Base-by-base conservation (phyloP, 331 rosid genomes). In the Telfairia occidentalis region DNA sequence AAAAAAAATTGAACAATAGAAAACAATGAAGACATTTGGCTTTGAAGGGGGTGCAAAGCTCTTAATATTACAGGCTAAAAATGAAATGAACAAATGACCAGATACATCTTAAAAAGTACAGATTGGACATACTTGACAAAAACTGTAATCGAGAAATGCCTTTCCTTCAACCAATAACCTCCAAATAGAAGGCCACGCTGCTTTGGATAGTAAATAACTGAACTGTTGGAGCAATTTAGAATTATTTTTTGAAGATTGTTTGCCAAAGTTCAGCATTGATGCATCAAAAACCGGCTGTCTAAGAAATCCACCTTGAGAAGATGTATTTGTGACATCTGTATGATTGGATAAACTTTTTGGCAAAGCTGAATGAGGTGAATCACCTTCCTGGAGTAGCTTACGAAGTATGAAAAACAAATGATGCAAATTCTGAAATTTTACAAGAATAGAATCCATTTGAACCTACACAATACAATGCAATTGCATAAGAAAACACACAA, bases 331-430 rank as follows among this genome's bases (percentile, higher is more conserved):
- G 52, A 60, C 78, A 66, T 64, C 78, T 60, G 66, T 64, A 74
- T 72, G 82, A 79, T 81, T 71, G n/a, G 79, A 60, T 63, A 69
- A 61, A 42, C 73, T 78, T 79, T 76, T 88, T 6, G 78, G 76
- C 70, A 74, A 30, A 71, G 75, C 85, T 60, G 63, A 50, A 65
- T 84, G 53, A 71, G 76, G 78, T 59, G 77, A 64, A 80, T 83
- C 92, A 78, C 78, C 87, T 28, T 90, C 89, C 57, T 81, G 83
- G 79, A 94, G 87, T 78, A 94, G 78, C 88, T 92, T 94, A 80
- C 84, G 91, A 75, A 91, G 83, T 86, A 94, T 84, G 83, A 94
- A 94, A 84, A 95, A 91, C 85, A 91, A 94, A 83, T 94, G 92
- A 76, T 94, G 97, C 61, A 89, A 59, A 63, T 76, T 77, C 75